Conservation (phyloP, 495 filamentous ascomycete genomes). For the Penicillium mononematosum region DNA sequence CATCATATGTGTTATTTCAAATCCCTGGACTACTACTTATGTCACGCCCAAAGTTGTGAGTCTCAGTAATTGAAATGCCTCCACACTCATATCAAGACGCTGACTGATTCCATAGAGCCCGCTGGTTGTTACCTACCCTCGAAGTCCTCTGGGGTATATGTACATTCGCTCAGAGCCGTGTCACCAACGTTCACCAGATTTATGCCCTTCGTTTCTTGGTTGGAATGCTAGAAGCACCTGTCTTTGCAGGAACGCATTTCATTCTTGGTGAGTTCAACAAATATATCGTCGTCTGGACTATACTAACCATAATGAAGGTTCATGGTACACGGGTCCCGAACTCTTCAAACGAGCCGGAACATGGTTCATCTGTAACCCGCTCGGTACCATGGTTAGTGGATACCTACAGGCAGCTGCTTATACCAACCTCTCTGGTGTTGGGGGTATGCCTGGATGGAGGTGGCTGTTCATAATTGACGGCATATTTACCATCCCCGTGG, state of each 20-base stretch:
- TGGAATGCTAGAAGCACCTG: constrained; percentile 42
- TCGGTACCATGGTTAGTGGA: constrained; percentile 39
- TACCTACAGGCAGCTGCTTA: constrained; percentile 49
- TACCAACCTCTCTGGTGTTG: constrained; percentile 44
- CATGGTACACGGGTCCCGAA: constrained; percentile 42
- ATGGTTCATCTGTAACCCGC: constrained; percentile 40
- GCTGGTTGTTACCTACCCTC: constrained; percentile 36
- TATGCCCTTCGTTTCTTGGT: constrained; percentile 58
- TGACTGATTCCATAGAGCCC: constrained; percentile 25
- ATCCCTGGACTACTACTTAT: constrained; percentile 37
- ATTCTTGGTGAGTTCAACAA: constrained; percentile 29
- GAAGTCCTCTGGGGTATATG: constrained; percentile 33
- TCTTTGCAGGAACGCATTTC: constrained; percentile 47
- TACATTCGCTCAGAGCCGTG: constrained; percentile 39
- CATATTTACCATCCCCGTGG: constrained; percentile 51
- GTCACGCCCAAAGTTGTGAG: constrained; percentile 37
- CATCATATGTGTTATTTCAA: constrained; percentile 42
- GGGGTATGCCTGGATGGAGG: constrained; percentile 47
- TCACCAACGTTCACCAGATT: constrained; percentile 32
- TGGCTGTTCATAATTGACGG: constrained; percentile 53
- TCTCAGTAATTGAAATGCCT: background rate
- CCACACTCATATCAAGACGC: background rate
- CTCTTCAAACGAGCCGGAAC: constrained; percentile 39
- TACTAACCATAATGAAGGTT: constrained; percentile 23
- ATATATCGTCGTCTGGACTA: background rate